These are phyloP conservation scores for Bretschneidera sinensis DNA, from an alignment of 345 rosid genomes.

Conservation along the genomic window DNA sequence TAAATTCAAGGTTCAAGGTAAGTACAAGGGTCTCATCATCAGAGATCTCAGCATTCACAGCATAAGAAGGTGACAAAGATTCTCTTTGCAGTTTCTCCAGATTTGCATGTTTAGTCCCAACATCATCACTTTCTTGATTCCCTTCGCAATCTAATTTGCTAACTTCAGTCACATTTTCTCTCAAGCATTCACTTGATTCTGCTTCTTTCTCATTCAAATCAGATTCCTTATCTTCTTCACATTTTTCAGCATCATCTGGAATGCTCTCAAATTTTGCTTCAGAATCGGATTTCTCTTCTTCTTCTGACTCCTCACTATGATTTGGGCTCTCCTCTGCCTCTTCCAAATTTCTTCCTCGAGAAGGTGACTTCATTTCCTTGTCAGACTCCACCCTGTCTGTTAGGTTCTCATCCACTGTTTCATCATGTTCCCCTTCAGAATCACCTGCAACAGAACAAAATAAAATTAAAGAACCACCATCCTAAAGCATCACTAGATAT, in stretches of 20 bases:
- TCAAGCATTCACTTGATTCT: constrained; percentile 35
- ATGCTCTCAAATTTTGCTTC: constrained; percentile 29
- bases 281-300: constrained; percentile 43
- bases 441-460: constrained; percentile 26
- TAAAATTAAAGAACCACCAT: background rate
- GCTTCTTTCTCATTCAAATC: constrained; percentile 34
- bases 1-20: constrained; percentile 16
- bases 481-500: background rate
- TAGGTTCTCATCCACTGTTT: constrained; percentile 27
- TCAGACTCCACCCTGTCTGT: constrained; percentile 35
- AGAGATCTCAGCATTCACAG: constrained; percentile 48
- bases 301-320: constrained; percentile 34
- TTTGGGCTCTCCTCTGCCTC: constrained; percentile 31
- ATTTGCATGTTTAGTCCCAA: constrained; percentile 26
- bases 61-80: constrained; percentile 20
- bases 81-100: constrained; percentile 13
- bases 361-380: constrained; percentile 34
- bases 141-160: constrained; percentile 40
- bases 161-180: constrained; percentile 31
- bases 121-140: constrained; percentile 27
- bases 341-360: constrained; percentile 30
- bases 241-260: constrained; percentile 28
- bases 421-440: constrained; percentile 35
- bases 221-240: constrained; percentile 25
- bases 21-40: constrained; percentile 95